These are phyloP conservation scores for Boletus sp. DNA, from an alignment of 768 basidiomycete genomes.

Conservation along the genomic window DNA sequence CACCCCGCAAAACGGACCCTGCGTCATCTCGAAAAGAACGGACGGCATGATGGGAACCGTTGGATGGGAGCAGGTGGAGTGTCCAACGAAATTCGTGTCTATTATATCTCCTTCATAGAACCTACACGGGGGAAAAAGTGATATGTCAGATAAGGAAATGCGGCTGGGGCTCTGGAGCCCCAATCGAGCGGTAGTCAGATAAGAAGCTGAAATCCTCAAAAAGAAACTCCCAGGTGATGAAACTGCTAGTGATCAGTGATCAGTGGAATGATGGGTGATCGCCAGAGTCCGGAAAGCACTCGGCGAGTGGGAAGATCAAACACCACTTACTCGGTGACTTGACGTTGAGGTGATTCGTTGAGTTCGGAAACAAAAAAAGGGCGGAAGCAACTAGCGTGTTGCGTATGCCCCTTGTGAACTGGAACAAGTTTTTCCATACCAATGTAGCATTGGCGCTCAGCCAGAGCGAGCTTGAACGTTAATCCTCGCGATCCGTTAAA, in stretches of 20 bases:
- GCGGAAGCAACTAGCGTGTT: not conserved
- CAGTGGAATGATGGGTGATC: not conserved
- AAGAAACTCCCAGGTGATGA: not conserved
- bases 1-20: slow-evolving; percentile 13
- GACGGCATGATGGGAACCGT: slow-evolving; percentile 4
- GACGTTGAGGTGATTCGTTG: not conserved
- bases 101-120: not conserved
- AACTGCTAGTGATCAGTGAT: not conserved
- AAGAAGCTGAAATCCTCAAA: not conserved
- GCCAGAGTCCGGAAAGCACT: not conserved
- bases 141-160: no score
- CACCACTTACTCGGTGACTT: not conserved
- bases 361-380: not conserved
- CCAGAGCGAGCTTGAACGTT: no score
- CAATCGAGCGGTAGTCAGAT: not conserved
- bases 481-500: no score
- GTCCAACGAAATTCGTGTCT: no score
- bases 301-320: not conserved
- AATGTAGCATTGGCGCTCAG: no score
- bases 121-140: not conserved
- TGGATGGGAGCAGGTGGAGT: not conserved
- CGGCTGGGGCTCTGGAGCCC: not conserved
- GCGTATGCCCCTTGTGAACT: no score
- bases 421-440: no score
- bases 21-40: slow-evolving; percentile 4